Percentiles rank a stretch among this genome's conserved stretches.
Evolutionary conservation across 495 filamentous ascomycete species (phyloP).

Genomic region (Podospora pseudoanserina): DNA sequence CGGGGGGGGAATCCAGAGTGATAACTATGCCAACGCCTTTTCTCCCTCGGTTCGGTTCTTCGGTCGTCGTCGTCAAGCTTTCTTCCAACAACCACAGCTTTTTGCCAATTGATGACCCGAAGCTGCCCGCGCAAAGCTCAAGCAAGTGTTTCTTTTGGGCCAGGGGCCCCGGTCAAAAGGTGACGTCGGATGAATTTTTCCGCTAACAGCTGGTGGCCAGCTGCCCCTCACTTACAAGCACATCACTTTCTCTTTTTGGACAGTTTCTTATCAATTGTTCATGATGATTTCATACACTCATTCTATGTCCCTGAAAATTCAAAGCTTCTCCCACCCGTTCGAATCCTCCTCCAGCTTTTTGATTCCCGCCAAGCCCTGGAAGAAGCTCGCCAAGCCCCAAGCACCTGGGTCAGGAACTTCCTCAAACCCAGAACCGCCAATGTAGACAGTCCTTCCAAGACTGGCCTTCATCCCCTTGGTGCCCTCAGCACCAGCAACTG

Average conservation of each 20-base stretch:
- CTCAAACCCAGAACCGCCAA: conserved; percentile 76
- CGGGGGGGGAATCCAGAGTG: background rate
- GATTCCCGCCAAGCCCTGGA: conserved; percentile 64
- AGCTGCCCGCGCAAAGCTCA: conserved; percentile 17
- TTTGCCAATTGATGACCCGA: conserved; percentile 21
- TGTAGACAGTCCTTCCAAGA: conserved; percentile 84
- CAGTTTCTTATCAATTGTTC: background rate
- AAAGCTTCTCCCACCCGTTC: conserved; percentile 23
- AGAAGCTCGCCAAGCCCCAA: conserved; percentile 75
- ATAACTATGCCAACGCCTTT: background rate
- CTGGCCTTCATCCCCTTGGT: conserved; percentile 91
- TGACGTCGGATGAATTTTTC: conserved; percentile 13
- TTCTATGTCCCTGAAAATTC: background rate
- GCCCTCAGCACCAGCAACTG: conserved; percentile 68
- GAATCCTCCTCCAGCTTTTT: conserved; percentile 24
- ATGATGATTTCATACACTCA: background rate
- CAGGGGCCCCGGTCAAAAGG: conserved; percentile 5
- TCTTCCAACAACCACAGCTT: conserved; percentile 11
- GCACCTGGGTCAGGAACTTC: conserved; percentile 91
- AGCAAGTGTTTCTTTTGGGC: background rate
- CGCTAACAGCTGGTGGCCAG: conserved; percentile 3
- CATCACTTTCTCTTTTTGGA: background rate
- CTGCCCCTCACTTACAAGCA: background rate
- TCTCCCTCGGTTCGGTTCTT: background rate
- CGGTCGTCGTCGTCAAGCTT: background rate